These are phyloP conservation scores for Diaporthe helianthi DNA, from an alignment of 2,329 filamentous ascomycete genomes.

Conservation along the genomic window DNA sequence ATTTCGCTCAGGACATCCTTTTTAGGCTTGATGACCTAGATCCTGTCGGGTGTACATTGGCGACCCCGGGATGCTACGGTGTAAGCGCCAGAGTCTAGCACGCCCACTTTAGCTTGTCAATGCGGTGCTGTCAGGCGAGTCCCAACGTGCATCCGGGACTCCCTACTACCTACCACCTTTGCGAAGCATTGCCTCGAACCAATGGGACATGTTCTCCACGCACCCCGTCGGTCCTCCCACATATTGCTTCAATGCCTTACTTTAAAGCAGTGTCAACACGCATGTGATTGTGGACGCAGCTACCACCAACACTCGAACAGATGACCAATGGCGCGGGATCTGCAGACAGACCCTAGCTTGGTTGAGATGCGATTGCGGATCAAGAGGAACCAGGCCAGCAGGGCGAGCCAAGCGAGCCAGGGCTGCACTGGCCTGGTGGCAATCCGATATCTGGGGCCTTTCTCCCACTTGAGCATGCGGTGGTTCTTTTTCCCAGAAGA, in stretches of 20 bases:
- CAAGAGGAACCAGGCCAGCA: background rate
- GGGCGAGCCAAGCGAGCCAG: background rate
- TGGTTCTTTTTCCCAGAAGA: constrained; percentile 3
- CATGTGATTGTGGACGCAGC: background rate
- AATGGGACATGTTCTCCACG: background rate
- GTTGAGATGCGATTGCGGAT: constrained; percentile 14
- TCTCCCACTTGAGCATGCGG: constrained; percentile 4
- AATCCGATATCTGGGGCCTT: constrained; percentile 16
- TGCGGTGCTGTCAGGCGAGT: background rate
- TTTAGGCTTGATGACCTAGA: background rate
- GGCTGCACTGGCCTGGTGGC: constrained; percentile 16
- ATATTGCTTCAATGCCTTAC: background rate
- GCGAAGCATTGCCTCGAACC: background rate
- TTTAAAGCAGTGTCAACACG: background rate
- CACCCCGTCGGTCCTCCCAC: background rate
- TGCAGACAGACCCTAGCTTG: constrained; percentile 3
- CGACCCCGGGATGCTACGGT: background rate
- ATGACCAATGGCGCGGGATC: constrained; percentile 12
- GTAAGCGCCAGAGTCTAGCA: constrained; percentile 1
- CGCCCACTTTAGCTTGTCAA: background rate
- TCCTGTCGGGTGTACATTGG: background rate
- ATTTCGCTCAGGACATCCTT: background rate
- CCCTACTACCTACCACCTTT: background rate
- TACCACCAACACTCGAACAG: background rate
- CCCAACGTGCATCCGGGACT: background rate